Base-by-base conservation (phyloP, 2,329 filamentous ascomycete genomes). In the Ophiostoma triangulosporum region DNA sequence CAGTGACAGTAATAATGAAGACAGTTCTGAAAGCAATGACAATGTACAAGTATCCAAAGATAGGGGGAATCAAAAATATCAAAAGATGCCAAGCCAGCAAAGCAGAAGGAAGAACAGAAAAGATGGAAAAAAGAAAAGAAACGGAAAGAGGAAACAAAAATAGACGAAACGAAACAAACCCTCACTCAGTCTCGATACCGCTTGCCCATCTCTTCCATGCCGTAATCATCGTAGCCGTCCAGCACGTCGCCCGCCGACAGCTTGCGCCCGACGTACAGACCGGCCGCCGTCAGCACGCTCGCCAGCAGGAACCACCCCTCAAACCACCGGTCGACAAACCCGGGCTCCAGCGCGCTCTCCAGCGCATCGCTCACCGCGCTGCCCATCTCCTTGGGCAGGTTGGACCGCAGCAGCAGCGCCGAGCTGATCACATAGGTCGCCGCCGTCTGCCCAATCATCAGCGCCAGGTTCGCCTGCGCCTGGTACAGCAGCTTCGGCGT, bases 401-500 rank as follows among this genome's bases (percentile, higher is more conserved):
- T 91, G 60, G 84, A 86, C 50, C 88, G 70, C 48, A 95, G 71
- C 55, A 95, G 73, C 59, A 95, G 69, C 3, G 86, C 84, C 1
- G 85, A 83, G 56, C 81, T 85, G 62, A 95, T 89, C 52, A 94
- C 87, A 64, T 95, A 94, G 1, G 87, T 89, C 2, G 86, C 88
- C 1, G 81, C 81, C 45, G 94, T 81, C 67, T 95, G 88, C 4
- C 82, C 85, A 33, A 91, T 81, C 43, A 89, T 73, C 12, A 95
- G 75, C 1, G 88, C 86, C 33, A 93, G 74, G 62, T 89, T 89
- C 9, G 85, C 84, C 63, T 86, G 85, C 4, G 83, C 81, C 60
- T 85, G 84, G 58, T 82, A 79, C 9, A 89, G 70, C n/a, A 91
- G 66, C 5, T 74, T 73, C 0, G 88, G 88, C 8, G 81, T 76